Percentiles rank a stretch among this genome's conserved stretches.
phyloP scores from a whole-genome alignment of 352 stramenopile genomes.

The Nothophytophthora sp. region DNA sequence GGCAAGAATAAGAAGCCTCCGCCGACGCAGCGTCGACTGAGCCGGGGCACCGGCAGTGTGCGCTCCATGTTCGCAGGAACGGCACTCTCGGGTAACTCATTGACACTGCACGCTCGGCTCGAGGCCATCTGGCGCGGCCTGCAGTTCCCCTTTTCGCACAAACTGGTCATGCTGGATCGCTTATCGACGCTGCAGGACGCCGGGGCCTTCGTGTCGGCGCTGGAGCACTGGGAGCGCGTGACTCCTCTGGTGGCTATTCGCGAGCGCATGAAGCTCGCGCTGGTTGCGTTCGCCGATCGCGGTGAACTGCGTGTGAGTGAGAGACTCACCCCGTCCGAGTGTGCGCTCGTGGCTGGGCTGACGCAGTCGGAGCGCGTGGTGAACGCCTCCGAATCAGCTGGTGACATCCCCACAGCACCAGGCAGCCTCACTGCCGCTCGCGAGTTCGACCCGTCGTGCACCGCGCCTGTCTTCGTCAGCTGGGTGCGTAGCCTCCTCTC shows the following conservation, averaged over 20 bases:
- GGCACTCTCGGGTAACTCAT: constrained; percentile 37
- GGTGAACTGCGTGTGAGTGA: constrained; percentile 24
- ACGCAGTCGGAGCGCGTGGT: constrained; percentile 1
- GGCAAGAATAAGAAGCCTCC: constrained; percentile 24
- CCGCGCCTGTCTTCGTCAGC: constrained; percentile 22
- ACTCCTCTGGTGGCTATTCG: constrained; percentile 38
- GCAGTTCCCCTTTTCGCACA: constrained; percentile 65
- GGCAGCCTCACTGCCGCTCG: constrained; percentile 5
- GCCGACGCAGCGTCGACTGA: constrained; percentile 10
- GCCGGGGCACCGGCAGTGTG: constrained; percentile 7
- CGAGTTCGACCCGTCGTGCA: constrained; percentile 32
- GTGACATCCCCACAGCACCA: constrained; percentile 1
- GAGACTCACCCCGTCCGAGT: constrained; percentile 41
- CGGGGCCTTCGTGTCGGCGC: constrained; percentile 35
- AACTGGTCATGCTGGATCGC: constrained; percentile 67
- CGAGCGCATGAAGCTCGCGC: constrained; percentile 46
- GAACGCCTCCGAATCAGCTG: not conserved
- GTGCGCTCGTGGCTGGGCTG: constrained; percentile 34
- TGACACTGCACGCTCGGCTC: constrained; percentile 51
- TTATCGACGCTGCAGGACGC: constrained; percentile 52
- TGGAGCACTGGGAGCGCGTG: constrained; percentile 57
- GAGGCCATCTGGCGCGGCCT: constrained; percentile 57
- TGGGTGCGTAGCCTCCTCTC: too few relatives aligned
- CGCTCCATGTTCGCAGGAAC: constrained; percentile 22
- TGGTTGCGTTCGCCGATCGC: constrained; percentile 38